Base-by-base conservation (phyloP, 306 rosid species). In the Gillenia trifoliata region DNA sequence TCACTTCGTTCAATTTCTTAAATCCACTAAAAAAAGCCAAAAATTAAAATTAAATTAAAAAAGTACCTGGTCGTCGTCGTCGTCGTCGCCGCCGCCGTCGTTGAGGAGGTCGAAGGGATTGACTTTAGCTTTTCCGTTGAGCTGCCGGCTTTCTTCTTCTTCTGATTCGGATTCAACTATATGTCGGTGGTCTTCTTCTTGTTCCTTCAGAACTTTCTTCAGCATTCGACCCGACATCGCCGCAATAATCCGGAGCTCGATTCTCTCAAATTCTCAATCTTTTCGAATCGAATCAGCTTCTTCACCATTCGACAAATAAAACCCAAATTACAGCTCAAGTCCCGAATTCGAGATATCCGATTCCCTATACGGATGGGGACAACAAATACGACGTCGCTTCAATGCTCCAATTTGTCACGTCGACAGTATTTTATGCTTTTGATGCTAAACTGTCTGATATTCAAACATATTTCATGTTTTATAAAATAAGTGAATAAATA, bases 91-190 rank as follows among this genome's bases (percentile, higher is more conserved):
- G 76, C 84, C 91, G 0, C 75, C 79, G 26, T 81, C 88, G 72
- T 83, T 81, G 72, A 94, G 96, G 20, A 90, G 93, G 83, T 88
- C 92, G 43, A 94, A 92, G 26, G 93, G 97, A 85, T 94, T 91
- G 79, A 90, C 38, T 28, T 87, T 80, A 74, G 96, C 82, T 56
- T 78, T 80, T 19, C 71, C 78, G 36, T 68, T 69, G 55, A 71
- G 78, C 49, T 68, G 79, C 45, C 65, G 57, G 29, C 47, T 78
- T 11, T 71, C 81, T 11, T 82, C 86, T 25, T 77, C 89, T 41
- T 77, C 82, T 41, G 28, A 78, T 68, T 64, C 68, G 29, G 79
- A 74, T 13, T 78, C 72, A 13, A 22, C 13, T 15, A 47, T 15
- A 31, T 54, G 78, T 30, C 41, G 83, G 23, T 75, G 65, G 25